Evolutionary conservation across 768 basidiomycete species (phyloP), one percentile per base, ranked within the genome.

Genomic region (Butyriboletus loyo): DNA sequence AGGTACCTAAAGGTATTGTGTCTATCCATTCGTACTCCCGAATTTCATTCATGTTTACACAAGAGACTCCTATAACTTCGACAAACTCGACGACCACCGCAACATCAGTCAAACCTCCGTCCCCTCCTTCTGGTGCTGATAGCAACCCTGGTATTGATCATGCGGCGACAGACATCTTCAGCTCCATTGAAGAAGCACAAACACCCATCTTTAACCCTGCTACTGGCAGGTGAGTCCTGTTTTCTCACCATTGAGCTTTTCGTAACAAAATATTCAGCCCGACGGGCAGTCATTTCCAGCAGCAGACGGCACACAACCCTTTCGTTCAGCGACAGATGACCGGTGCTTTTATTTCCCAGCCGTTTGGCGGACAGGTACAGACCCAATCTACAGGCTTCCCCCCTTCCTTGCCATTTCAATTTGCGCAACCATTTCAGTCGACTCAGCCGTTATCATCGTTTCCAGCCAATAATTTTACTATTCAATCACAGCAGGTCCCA

Each of bases 151-250:
- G 68, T n/a, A 57, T 52, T 31, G 75, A 69, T 55, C 82, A 81
- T 51, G 78, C 77, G 30, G 74, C 86, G 49, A 71, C 82, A 19
- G 96, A 98, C 70, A 94, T 99, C 75, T 97, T 99, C 71, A 72
- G 77, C 25, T 81, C 89, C 6, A 96, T 99, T 58, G 94, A 97
- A 66, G 79, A 82, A 49, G 84, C 87, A 50, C 86, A 90, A 63
- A 77, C 84, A 9, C 76, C 81, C n/a, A 83, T 83, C 75, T 86
- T 85, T 66, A 84, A 83, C 55, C 80, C 85, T 7, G 77, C 81
- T 55, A 77, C 79, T 7, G 77, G 77, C 62, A 84, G 80, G 85
- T 39, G 37, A 57, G 55, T 49, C 25, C 8, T 30, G 2, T 41
- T 36, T 14, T 34, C 10, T 39, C 32, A 22, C 9, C 14, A 10